A percentile compares a stretch with the other conserved stretches of the same genome.
These are phyloP conservation scores for Arthromyces matolae DNA, from an alignment of 768 basidiomycete genomes.

Conservation along the genomic window DNA sequence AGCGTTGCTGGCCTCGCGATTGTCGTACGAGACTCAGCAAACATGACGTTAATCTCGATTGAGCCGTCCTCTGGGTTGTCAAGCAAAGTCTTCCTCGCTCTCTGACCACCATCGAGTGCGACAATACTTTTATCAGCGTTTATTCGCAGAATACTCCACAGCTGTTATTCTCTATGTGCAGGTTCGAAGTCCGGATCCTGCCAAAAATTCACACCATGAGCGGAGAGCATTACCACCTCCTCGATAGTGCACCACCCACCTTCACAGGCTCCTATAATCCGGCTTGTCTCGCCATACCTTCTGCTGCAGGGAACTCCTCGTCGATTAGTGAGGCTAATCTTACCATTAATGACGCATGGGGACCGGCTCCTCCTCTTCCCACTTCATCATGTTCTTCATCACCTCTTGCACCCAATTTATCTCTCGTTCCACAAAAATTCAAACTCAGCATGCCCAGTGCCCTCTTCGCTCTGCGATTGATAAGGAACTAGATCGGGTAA, in stretches of 20 bases:
- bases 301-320: constrained; percentile 41
- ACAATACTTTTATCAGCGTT: constrained; percentile 95
- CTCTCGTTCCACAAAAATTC: constrained; percentile 70
- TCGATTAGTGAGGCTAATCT: constrained; percentile 29
- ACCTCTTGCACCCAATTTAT: constrained; percentile 26
- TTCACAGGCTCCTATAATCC: constrained; percentile 56
- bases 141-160: constrained; percentile 98
- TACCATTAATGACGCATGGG: constrained; percentile 37
- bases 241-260: constrained; percentile 17
- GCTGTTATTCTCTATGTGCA: constrained; percentile 95
- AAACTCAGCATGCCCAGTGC: constrained; percentile 45
- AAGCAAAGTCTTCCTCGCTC: constrained; percentile 95
- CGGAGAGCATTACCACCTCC: constrained; percentile 43
- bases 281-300: constrained; percentile 69
- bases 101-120: constrained; percentile 98
- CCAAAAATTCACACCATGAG: constrained; percentile 95
- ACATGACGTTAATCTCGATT: constrained; percentile 97
- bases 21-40: constrained; percentile 99
- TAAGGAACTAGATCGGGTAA: constrained; percentile 25
- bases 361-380: constrained; percentile 17
- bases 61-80: constrained; percentile 99
- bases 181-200: constrained; percentile 97
- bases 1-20: constrained; percentile 98
- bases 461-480: background rate
- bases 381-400: background rate